phyloP scores from a whole-genome alignment of 805 yeast species.

The Yarrowia phangngaensis region DNA sequence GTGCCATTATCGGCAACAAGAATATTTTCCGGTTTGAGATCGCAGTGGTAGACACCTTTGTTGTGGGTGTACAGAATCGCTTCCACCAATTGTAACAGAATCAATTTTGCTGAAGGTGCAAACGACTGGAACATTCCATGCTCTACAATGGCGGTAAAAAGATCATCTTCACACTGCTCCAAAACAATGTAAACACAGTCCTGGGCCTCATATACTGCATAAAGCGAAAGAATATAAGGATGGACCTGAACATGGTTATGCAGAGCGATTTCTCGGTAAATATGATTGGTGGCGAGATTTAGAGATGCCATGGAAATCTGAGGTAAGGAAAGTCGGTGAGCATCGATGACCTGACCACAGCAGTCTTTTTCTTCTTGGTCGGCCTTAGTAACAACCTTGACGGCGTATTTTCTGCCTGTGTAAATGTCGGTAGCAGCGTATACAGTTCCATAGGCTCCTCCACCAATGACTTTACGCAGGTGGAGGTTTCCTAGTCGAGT shows the following conservation, averaged over 20 bases:
- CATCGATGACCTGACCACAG: slow-evolving; percentile 9
- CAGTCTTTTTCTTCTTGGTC: slow-evolving; percentile 31
- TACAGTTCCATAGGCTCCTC: slow-evolving; percentile 84
- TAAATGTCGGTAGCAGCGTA: slow-evolving; percentile 58
- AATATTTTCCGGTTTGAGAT: slow-evolving; percentile 87
- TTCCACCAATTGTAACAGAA: slow-evolving; percentile 66
- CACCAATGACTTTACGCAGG: slow-evolving; percentile 49
- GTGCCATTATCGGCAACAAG: slow-evolving; percentile 56
- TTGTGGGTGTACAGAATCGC: slow-evolving; percentile 78
- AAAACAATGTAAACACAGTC: slow-evolving; percentile 59
- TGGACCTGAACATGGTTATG: slow-evolving; percentile 74
- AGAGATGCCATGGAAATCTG: slow-evolving; percentile 36
- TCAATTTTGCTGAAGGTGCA: slow-evolving; percentile 47
- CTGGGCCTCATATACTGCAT: slow-evolving; percentile 62
- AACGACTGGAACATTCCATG: slow-evolving; percentile 51
- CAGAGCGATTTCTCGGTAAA: slow-evolving; percentile 55
- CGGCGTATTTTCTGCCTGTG: slow-evolving; percentile 52
- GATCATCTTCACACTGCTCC: slow-evolving; percentile 80
- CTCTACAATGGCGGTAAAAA: slow-evolving; percentile 61
- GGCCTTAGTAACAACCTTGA: slow-evolving; percentile 49
- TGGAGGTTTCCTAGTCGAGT: slow-evolving; percentile 21
- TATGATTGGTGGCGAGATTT: slow-evolving; percentile 37
- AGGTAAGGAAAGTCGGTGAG: slow-evolving; percentile 36
- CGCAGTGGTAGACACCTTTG: slow-evolving; percentile 79
- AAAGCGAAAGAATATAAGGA: slow-evolving; percentile 61